Base-by-base conservation (phyloP, 2,329 filamentous ascomycete species). In the Thyridium curvatum region DNA sequence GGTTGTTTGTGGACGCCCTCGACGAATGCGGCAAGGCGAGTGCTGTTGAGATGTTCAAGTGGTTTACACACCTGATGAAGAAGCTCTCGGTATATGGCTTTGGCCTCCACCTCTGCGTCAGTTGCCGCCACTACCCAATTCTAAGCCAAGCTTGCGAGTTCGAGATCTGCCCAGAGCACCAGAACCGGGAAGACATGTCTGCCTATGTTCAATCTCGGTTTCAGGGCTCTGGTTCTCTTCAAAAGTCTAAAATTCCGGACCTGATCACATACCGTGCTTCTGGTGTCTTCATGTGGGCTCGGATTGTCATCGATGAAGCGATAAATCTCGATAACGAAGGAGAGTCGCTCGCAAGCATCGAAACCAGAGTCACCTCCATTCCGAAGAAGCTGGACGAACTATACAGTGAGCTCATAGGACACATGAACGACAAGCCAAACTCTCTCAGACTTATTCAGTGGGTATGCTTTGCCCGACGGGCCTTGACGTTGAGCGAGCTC, bases 251-350 rank as follows among this genome's bases (percentile, higher is more conserved):
- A 0, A 41, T 53, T 32, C 21, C 38, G 7, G 17, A 42, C 2
- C 14, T 47, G 0, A 57, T 65, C 15, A 48, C 41, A 3, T 3
- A 39, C 3, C 50, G 48, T 12, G 53, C 61, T 2, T 16, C 36
- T 0, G 60, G 62, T 3, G 41, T 64, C 6, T 65, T 65, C 35
- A 43, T 62, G 16, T 66, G 62, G 63, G 59, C 57, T 0, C 37
- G 26, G n/a, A 48, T 66, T 12, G 56, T 60, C 1, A 43, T 54
- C 6, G 30, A 48, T 0, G 32, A 30, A 12, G 47, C 49, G 10
- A 15, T 52, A 1, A 3, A 40, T 1, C 45, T 56, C 8, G 31
- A 50, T 1, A 17, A 16, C 1, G 17, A 46, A 3, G 50, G 51
- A 1, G 18, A 18, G 3, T 14, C 17, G 2, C 5, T 35, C n/a